A percentile compares a stretch with the other conserved stretches of the same genome.
Evolutionary conservation across 192 early-diverging fungal species (phyloP).

Genomic region (Geranomyces michiganensis): DNA sequence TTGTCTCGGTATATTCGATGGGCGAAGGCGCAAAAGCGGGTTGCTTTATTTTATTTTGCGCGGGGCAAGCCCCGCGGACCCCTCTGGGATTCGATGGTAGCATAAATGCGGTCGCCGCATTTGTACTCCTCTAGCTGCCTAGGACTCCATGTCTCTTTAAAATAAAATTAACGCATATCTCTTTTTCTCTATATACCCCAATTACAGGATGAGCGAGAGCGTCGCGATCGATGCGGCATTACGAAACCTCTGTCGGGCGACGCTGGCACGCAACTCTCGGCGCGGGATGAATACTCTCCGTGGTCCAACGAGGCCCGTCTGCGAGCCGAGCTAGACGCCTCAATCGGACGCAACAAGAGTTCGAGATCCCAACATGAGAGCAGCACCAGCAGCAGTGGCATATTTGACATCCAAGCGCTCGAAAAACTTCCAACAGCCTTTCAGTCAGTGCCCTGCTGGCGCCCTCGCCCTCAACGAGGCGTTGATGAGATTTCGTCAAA

Average conservation of each 20-base stretch:
- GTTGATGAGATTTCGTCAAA: too few relatives aligned
- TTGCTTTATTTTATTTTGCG: too few relatives aligned
- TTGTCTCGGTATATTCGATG: too few relatives aligned
- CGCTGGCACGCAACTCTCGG: not conserved
- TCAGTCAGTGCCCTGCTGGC: constrained; percentile 23
- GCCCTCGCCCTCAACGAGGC: not conserved
- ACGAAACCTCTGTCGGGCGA: not conserved
- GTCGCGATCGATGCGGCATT: not conserved
- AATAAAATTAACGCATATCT: too few relatives aligned
- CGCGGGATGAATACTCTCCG: constrained; percentile 9
- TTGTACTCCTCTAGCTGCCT: too few relatives aligned
- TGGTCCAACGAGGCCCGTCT: constrained; percentile 25
- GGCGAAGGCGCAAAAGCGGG: too few relatives aligned
- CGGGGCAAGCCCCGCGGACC: too few relatives aligned
- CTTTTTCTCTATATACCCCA: too few relatives aligned
- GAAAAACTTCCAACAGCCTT: constrained; percentile 42
- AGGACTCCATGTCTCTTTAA: too few relatives aligned
- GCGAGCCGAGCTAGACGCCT: not conserved
- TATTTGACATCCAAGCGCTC: not conserved
- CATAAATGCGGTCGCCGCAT: not conserved
- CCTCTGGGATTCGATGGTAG: constrained; percentile 1
- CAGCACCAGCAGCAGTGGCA: too few relatives aligned
- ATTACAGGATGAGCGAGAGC: constrained; percentile 10
- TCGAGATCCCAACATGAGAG: not conserved
- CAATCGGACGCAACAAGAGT: not conserved